These are phyloP conservation scores for Debaryomyces castellii DNA, from an alignment of 805 yeast species.

Conservation along the genomic window DNA sequence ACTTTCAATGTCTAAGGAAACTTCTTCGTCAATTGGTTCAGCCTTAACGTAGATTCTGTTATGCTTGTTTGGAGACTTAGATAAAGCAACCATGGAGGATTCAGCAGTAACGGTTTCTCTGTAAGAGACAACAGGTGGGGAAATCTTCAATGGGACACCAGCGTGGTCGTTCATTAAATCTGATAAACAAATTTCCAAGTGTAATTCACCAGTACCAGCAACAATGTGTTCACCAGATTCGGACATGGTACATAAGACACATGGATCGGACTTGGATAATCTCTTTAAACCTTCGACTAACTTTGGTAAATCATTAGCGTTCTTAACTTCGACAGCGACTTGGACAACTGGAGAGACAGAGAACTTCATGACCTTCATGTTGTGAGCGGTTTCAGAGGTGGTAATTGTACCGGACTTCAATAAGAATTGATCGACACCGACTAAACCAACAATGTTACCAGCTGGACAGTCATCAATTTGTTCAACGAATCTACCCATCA, in stretches of 20 bases:
- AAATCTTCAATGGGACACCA: constrained; percentile 96
- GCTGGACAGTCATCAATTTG: constrained; percentile 99
- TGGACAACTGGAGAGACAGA: constrained; percentile 99
- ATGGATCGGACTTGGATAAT: constrained; percentile 99
- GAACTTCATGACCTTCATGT: constrained; percentile 99
- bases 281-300: constrained; percentile 99
- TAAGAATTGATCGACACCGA: constrained; percentile 99
- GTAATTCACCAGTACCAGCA: constrained; percentile 99
- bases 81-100: constrained; percentile 93
- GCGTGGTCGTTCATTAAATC: constrained; percentile 99
- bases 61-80: constrained; percentile 99
- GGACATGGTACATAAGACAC: constrained; percentile 84
- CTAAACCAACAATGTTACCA: constrained; percentile 99
- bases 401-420: constrained; percentile 99
- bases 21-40: constrained; percentile 94
- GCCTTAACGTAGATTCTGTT: constrained; percentile 99
- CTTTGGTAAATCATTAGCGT: constrained; percentile 99
- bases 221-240: constrained; percentile 99
- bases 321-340: constrained; percentile 99
- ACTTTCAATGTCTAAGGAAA: constrained; percentile 83
- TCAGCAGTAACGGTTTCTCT: constrained; percentile 96
- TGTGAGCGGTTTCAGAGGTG: constrained; percentile 95
- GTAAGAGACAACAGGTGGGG: constrained; percentile 98
- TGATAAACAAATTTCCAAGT: constrained; percentile 93
- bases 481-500: constrained; percentile 99